phyloP scores from a whole-genome alignment of 768 basidiomycete genomes.

The Tremella fuciformis region DNA sequence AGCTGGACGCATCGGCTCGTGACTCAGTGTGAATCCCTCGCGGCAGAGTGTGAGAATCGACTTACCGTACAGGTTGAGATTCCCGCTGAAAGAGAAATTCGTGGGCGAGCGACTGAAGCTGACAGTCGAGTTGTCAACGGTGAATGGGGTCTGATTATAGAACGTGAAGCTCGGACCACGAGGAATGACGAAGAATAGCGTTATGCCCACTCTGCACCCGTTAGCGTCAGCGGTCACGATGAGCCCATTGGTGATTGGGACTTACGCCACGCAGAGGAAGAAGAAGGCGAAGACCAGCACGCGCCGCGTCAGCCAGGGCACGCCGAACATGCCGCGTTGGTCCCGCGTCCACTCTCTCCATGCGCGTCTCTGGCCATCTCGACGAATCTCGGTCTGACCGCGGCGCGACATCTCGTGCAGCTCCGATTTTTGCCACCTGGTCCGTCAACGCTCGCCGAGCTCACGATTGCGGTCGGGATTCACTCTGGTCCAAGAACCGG shows the following conservation, averaged over 20 bases:
- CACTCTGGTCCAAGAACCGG: conserved; percentile 81
- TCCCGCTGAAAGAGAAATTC: conserved; percentile 84
- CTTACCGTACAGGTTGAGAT: conserved; percentile 64
- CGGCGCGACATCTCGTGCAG: conserved; percentile 72
- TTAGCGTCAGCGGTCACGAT: not conserved
- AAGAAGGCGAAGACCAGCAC: conserved; percentile 61
- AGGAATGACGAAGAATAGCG: conserved; percentile 76
- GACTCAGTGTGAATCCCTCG: conserved; percentile 2
- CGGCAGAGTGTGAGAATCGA: not conserved
- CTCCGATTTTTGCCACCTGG: conserved; percentile 71
- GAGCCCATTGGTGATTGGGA: conserved; percentile 51
- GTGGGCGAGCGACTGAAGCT: conserved; percentile 74
- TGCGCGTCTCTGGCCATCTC: conserved; percentile 58
- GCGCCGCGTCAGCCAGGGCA: conserved; percentile 66
- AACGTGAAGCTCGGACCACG: conserved; percentile 73
- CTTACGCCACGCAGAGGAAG: conserved; percentile 63
- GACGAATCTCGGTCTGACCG: conserved; percentile 60
- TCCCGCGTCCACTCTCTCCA: conserved; percentile 78
- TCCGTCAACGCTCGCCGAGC: not conserved
- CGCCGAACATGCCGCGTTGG: conserved; percentile 74
- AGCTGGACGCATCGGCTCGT: conserved; percentile 65
- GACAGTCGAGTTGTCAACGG: conserved; percentile 52
- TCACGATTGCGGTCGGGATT: conserved; percentile 10
- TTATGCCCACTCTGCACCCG: conserved; percentile 61
- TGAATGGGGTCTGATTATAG: conserved; percentile 62